phyloP scores from a whole-genome alignment of 164 flowering plant genomes.

The Macadamia tetraphylla region DNA sequence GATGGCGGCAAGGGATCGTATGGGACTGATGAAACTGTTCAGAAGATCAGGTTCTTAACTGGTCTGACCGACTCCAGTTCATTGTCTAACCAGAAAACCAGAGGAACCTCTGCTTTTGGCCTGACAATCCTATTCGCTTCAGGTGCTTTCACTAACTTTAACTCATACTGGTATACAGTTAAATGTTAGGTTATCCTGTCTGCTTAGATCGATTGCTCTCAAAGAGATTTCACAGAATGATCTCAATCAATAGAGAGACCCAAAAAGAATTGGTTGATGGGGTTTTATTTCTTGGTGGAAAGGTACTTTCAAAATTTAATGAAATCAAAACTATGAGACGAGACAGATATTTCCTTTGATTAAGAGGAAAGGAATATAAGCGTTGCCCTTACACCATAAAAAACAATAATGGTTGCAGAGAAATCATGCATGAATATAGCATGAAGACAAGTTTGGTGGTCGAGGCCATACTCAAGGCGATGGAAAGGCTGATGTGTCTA shows the following conservation, averaged over 20 bases:
- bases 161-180: neutral
- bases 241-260: too few species aligned
- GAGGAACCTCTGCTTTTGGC: constrained; percentile 33
- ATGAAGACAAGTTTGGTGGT: constrained; percentile 13
- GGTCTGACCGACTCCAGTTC: constrained; percentile 36
- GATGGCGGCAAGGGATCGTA: constrained; percentile 16
- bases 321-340: too few species aligned
- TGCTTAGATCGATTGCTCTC: too few species aligned
- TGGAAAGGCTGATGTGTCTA: constrained; percentile 36
- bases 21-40: constrained; percentile 19
- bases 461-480: constrained; percentile 25
- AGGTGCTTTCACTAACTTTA: constrained; percentile 15
- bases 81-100: constrained; percentile 21
- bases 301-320: too few species aligned
- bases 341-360: too few species aligned
- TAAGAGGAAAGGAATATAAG: too few species aligned
- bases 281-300: too few species aligned
- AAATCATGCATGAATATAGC: constrained; percentile 26
- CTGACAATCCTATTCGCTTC: constrained; percentile 25
- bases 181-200: too few species aligned
- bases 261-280: too few species aligned
- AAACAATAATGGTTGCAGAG: constrained; percentile 17
- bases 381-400: neutral
- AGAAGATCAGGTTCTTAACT: constrained; percentile 26
- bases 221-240: too few species aligned